phyloP scores from a whole-genome alignment of 257 asterid species.

The Asclepias syriaca region DNA sequence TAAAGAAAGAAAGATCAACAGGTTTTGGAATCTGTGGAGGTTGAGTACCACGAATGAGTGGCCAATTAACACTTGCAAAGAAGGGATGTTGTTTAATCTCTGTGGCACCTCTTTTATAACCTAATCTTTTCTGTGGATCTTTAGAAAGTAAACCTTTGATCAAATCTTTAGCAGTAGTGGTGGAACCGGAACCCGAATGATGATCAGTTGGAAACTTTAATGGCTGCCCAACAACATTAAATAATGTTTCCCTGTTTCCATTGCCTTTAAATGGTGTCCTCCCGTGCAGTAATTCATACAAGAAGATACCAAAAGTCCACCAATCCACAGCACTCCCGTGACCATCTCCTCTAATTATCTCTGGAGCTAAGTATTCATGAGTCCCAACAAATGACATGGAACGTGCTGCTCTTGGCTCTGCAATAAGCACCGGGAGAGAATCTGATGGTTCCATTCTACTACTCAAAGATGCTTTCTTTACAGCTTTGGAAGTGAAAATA shows the following conservation, averaged over 20 bases:
- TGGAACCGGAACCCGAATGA: conserved; percentile 25
- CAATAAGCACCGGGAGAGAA: conserved; percentile 63
- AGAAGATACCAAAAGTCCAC: conserved; percentile 90
- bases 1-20: conserved; percentile 45
- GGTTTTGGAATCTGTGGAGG: conserved; percentile 84
- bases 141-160: conserved; percentile 74
- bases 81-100: conserved; percentile 88
- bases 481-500: conserved; percentile 47
- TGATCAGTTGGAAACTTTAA: conserved; percentile 49
- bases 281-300: conserved; percentile 83
- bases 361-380: conserved; percentile 90
- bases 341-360: conserved; percentile 90
- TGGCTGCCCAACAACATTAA: conserved; percentile 81
- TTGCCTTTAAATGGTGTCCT: conserved; percentile 83
- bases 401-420: conserved; percentile 84
- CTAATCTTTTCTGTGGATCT: conserved; percentile 83
- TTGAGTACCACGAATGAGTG: conserved; percentile 67
- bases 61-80: conserved; percentile 81
- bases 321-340: conserved; percentile 97
- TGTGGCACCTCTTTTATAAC: conserved; percentile 73
- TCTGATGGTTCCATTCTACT: conserved; percentile 25
- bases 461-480: conserved; percentile 14
- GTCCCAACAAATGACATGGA: conserved; percentile 97
- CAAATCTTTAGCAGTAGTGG: conserved; percentile 56
- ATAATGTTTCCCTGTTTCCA: conserved; percentile 77